Evolutionary conservation across 176 grass and related monocot genomes (phyloP), one percentile per base, ranked within the genome.

Genomic region (Chloris gayana): DNA sequence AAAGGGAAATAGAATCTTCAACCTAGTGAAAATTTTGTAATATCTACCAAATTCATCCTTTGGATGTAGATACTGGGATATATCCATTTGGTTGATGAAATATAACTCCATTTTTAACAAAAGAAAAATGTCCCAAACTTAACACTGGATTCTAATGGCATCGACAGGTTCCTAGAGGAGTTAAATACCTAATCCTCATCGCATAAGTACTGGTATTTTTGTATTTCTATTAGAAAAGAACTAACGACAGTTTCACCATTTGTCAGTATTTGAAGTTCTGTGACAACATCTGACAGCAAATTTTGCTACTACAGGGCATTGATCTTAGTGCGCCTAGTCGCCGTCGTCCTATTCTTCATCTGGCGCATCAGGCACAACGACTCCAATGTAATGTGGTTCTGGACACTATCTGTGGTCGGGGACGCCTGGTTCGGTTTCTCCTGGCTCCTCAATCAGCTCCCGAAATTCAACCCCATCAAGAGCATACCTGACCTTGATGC

Each of bases 281-380:
- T 19, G 50, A n/a, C 6, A 2, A 25, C 12, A 53, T 18, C 45
- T 67, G 76, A 78, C 51, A 14, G 4, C 22, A 14, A 26, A 30
- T 53, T 58, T 69, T 61, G 11, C 1, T 61, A 29, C 27, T 72
- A 37, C 80, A 73, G 80, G 80, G 19, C 62, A 24, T 4, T 83
- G 44, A 83, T 83, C 30, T 12, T 74, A 2, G 0, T 83, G 9
- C 80, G 80, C 3, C 1, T 83, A 21, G 15, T 83, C 15, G 70
- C 70, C 18, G 70, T 83, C 15, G n/a, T 73, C 10, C 10, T 56
- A 14, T 83, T 83, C 80, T 64, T 83, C 9, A 2, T 15, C 9
- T 83, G 80, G 80, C 80, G 80, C 59, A 66, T 83, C 31, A 74
- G 33, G 70, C 56, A 74, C 80, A 73, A 73, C n/a, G 74, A 74